These are phyloP conservation scores for Agrocybe praecox DNA, from an alignment of 768 basidiomycete genomes.

Conservation along the genomic window DNA sequence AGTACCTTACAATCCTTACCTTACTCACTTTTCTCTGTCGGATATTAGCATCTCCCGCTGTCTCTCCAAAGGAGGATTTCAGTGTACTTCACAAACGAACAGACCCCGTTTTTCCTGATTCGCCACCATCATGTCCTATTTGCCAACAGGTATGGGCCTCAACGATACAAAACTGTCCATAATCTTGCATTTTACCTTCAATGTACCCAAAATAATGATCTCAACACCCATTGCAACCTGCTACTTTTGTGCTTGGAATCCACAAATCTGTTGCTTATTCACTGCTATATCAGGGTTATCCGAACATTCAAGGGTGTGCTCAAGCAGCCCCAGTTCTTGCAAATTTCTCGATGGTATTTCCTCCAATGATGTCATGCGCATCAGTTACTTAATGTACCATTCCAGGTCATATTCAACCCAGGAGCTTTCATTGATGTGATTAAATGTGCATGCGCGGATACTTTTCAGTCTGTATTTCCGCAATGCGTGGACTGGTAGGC, in stretches of 20 bases:
- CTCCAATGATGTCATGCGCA: not conserved
- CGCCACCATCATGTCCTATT: constrained; percentile 60
- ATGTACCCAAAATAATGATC: not conserved
- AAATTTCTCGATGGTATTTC: constrained; percentile 54
- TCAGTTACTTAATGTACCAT: not conserved
- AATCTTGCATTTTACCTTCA: not conserved
- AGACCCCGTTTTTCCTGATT: constrained; percentile 52
- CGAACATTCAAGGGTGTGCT: constrained; percentile 57
- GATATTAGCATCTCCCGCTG: constrained; percentile 23
- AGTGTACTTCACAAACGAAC: constrained; percentile 16
- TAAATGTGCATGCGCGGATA: constrained; percentile 60
- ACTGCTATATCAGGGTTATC: constrained; percentile 39
- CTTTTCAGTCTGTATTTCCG: constrained; percentile 49
- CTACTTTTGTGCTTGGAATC: not conserved
- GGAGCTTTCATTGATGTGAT: constrained; percentile 64
- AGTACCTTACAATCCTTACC: constrained; percentile 23
- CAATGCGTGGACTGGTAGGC: constrained; percentile 70
- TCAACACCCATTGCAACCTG: not conserved
- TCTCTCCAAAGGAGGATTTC: not conserved
- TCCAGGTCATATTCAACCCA: constrained; percentile 64
- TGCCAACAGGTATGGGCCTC: constrained; percentile 44
- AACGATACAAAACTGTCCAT: not conserved
- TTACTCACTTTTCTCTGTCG: constrained; percentile 20
- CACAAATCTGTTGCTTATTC: not conserved
- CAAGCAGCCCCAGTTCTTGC: constrained; percentile 58